Evolutionary conservation across 208 protist genomes (phyloP), one percentile per base, ranked within the genome.

Genomic region (Leishmania turanica): DNA sequence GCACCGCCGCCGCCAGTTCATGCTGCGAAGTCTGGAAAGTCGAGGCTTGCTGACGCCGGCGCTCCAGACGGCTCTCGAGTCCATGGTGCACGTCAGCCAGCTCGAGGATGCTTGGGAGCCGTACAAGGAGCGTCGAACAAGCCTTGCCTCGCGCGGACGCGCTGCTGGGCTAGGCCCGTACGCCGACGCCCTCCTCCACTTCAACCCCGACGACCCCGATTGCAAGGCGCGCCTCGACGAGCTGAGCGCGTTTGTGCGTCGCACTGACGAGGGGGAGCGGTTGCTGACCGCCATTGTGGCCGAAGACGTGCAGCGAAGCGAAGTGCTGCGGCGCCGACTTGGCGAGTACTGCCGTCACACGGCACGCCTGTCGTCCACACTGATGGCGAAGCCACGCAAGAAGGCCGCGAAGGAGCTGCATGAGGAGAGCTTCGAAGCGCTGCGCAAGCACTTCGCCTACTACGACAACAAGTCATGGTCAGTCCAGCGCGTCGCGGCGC

Each of bases 71-170:
- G 49, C 85, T 1, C 84, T 97, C 60, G 73, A 83, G 73, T 64
- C 76, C 37, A 86, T 96, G 88, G 81, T 88, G 62, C 91, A 96
- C 79, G 78, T 96, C 34, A 92, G 87, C 71, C 91, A 95, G 82
- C 87, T 97, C 47, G 92, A 95, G 80, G 94, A 96, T 78, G 85
- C 87, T 54, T 97, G 92, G 91, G 92, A 96, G 82, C 92, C 92
- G 27, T 97, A 91, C 81, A 96, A 96, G 81, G 90, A 92, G 80
- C 81, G 87, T 62, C 92, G 91, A 51, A 91, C 90, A 47, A 94
- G 91, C 66, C 81, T 96, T n/a, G 91, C 94, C 9, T 76, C 85
- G n/a, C 88, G 94, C 40, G 94, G 84, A 24, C 89, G 93, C 21
- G 93, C 94, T 40, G 92, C 91, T 15, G 93, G 93, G 0, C 83